Conservation (phyloP, 768 basidiomycete species). For the Chiua virens region DNA sequence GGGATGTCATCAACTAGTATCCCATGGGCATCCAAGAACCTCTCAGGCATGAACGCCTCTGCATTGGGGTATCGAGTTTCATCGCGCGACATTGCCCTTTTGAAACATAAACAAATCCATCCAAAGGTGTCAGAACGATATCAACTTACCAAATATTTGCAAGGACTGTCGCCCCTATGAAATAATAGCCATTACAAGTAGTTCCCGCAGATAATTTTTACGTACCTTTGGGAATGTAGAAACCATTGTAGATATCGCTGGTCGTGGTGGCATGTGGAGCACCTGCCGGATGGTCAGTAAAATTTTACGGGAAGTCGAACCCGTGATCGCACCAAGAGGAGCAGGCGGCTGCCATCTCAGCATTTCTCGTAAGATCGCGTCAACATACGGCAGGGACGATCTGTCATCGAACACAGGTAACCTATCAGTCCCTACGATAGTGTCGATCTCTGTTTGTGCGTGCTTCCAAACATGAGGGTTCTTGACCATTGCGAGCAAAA, state of each 20-base stretch:
- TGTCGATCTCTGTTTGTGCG: constrained; percentile 2
- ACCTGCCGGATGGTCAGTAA: background rate
- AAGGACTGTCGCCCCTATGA: constrained; percentile 11
- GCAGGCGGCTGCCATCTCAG: constrained; percentile 5
- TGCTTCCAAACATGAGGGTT: constrained; percentile 5
- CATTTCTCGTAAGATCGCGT: background rate
- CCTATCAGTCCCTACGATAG: background rate
- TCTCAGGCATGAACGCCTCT: constrained; percentile 13
- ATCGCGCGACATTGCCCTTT: constrained; percentile 20
- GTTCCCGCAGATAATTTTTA: background rate
- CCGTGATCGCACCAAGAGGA: background rate
- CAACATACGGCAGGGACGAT: constrained; percentile 1
- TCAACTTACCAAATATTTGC: constrained; percentile 13
- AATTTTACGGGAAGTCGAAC: background rate
- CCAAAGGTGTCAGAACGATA: background rate
- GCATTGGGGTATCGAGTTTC: constrained; percentile 19
- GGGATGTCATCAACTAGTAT: constrained; percentile 8
- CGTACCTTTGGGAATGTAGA: constrained; percentile 5
- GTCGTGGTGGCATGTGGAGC: background rate
- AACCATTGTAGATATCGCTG: constrained; percentile 3
- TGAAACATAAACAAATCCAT: background rate
- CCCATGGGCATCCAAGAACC: constrained; percentile 8
- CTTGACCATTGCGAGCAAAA: constrained; percentile 11
- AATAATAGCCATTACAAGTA: background rate
- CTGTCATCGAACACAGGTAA: constrained; percentile 9